These are phyloP conservation scores for Orbilia quercus DNA, from an alignment of 2,329 filamentous ascomycete genomes.

Conservation along the genomic window DNA sequence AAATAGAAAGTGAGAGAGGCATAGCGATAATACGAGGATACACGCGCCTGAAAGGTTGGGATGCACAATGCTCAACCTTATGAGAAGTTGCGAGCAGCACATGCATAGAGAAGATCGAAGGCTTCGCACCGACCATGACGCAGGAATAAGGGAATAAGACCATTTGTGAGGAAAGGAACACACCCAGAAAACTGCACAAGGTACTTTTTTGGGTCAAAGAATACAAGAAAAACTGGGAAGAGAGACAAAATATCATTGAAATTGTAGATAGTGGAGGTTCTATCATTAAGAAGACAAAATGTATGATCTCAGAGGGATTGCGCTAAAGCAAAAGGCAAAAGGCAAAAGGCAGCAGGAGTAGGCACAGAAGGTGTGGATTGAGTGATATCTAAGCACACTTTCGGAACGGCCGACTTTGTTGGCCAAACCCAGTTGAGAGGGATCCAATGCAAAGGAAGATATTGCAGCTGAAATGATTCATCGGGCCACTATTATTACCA, in stretches of 20 bases:
- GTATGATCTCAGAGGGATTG: neutral
- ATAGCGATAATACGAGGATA: neutral
- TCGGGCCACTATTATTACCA: slow-evolving; percentile 33
- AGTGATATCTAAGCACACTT: no score
- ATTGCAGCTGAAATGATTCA: neutral
- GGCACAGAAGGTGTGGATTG: no score
- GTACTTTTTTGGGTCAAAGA: slow-evolving; percentile 27
- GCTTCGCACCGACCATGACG: no score
- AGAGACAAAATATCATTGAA: slow-evolving; percentile 7
- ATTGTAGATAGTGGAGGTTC: slow-evolving; percentile 1
- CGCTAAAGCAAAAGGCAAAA: slow-evolving; percentile 11
- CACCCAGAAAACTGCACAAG: slow-evolving; percentile 9
- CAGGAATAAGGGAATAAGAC: neutral
- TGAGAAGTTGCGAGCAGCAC: neutral
- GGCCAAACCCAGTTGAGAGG: no score
- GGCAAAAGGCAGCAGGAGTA: no score
- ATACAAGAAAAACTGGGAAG: slow-evolving; percentile 3
- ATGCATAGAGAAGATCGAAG: no score
- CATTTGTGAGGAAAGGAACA: slow-evolving; percentile 5
- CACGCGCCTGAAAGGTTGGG: no score
- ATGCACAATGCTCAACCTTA: no score
- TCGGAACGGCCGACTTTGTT: no score
- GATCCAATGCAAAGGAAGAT: no score
- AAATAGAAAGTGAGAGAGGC: neutral
- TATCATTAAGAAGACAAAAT: neutral